Conservation (phyloP, 192 early-diverging fungal genomes). For the Lunasporangiospora selenospora region DNA sequence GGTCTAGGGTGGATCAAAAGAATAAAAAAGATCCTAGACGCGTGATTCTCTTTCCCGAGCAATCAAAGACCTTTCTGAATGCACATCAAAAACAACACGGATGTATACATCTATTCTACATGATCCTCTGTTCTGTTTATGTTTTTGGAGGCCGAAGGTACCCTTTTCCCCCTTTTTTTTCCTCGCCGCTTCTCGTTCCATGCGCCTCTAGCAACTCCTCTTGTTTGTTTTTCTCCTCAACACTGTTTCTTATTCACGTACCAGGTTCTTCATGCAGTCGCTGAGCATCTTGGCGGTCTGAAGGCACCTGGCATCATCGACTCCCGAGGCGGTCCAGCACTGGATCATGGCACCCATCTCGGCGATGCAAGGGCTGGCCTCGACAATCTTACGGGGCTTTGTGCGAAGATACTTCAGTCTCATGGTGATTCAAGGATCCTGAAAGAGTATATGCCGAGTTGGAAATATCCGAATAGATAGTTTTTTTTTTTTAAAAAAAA, state of each 20-base stretch:
- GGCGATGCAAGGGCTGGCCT: slow-evolving; percentile 59
- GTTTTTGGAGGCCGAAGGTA: not conserved
- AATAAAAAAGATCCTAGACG: no score
- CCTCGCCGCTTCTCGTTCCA: not conserved
- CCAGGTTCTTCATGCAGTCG: slow-evolving; percentile 63
- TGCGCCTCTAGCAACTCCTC: no score
- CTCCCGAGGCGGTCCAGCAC: slow-evolving; percentile 62
- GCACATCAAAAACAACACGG: not conserved
- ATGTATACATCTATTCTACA: not conserved
- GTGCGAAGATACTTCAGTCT: slow-evolving; percentile 68
- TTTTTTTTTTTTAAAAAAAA: no score
- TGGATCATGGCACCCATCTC: slow-evolving; percentile 68
- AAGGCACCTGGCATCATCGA: slow-evolving; percentile 60
- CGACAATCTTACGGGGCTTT: slow-evolving; percentile 59
- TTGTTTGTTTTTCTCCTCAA: not conserved
- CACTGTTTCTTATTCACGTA: slow-evolving; percentile 24
- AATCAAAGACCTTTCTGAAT: not conserved
- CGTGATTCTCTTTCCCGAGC: no score
- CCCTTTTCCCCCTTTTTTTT: not conserved
- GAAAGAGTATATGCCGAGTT: no score
- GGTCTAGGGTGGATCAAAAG: no score
- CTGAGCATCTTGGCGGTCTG: slow-evolving; percentile 57
- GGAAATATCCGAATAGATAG: no score
- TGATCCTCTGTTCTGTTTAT: not conserved
- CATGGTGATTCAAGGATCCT: no score